Conservation (phyloP, 495 filamentous ascomycete genomes). For the Tricharina praecox region DNA sequence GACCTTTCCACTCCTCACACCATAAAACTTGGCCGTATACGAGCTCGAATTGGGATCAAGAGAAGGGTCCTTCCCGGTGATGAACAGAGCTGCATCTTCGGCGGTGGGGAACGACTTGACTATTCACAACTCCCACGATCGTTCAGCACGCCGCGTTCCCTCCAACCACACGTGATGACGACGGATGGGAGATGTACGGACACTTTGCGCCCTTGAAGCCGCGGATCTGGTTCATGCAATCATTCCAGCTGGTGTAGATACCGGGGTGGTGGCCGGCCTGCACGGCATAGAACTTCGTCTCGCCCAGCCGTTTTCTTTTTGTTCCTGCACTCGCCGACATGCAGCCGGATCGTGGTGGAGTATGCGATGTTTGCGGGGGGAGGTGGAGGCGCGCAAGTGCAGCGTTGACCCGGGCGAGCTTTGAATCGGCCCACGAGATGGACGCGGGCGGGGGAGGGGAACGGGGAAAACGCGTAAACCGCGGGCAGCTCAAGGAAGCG, state of each 20-base stretch:
- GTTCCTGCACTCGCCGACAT: background rate
- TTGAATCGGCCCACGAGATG: too few relatives aligned
- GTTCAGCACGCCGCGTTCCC: too few relatives aligned
- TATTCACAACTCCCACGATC: conserved; percentile 25
- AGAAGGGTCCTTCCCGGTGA: conserved; percentile 42
- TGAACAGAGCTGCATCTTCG: conserved; percentile 62
- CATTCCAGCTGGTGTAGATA: conserved; percentile 69
- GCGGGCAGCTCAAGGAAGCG: too few relatives aligned
- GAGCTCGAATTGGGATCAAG: conserved; percentile 24
- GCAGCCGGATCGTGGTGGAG: too few relatives aligned
- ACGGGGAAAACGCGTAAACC: too few relatives aligned
- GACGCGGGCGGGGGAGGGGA: too few relatives aligned
- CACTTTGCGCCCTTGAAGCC: conserved; percentile 75
- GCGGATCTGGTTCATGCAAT: conserved; percentile 63
- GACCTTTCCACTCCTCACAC: conserved; percentile 59
- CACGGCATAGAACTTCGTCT: conserved; percentile 76
- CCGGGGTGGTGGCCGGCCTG: conserved; percentile 59
- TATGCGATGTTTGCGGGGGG: too few relatives aligned
- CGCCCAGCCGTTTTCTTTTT: conserved; percentile 47
- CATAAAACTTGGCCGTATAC: conserved; percentile 52
- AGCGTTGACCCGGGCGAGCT: too few relatives aligned
- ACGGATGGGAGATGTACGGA: conserved; percentile 31
- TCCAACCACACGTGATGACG: background rate
- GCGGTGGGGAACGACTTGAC: conserved; percentile 69
- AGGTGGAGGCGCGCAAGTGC: too few relatives aligned